Percentiles rank a stretch among this genome's conserved stretches.
Conservation (phyloP, 2,329 filamentous ascomycete genomes). For the Ilyonectria mors-panacis region DNA sequence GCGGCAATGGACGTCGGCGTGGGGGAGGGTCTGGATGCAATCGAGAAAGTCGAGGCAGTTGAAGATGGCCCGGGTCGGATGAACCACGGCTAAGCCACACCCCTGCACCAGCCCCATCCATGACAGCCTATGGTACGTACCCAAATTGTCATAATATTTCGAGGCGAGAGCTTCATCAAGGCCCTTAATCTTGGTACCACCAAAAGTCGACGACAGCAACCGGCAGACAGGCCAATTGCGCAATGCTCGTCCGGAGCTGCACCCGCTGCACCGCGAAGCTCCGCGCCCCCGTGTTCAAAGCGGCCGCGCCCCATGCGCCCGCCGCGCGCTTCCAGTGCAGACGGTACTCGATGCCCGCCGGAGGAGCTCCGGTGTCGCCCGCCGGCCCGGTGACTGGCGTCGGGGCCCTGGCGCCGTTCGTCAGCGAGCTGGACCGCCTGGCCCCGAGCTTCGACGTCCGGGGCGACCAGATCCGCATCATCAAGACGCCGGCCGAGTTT, state of each 20-base stretch:
- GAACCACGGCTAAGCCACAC: conserved; percentile 47
- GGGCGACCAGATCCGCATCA: conserved; percentile 83
- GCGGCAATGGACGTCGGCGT: conserved; percentile 48
- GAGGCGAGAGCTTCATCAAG: conserved; percentile 16
- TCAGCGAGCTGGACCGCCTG: conserved; percentile 85
- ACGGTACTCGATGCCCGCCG: conserved; percentile 57
- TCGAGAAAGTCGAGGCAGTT: conserved; percentile 37
- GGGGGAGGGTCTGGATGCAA: conserved; percentile 25
- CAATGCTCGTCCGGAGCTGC: conserved; percentile 56
- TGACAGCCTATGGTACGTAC: conserved; percentile 44
- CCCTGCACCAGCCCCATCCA: neutral
- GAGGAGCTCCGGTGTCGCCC: conserved; percentile 48
- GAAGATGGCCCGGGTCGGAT: conserved; percentile 47
- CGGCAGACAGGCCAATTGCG: conserved; percentile 17
- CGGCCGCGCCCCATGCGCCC: conserved; percentile 47
- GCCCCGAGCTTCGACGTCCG: conserved; percentile 91
- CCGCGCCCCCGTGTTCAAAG: conserved; percentile 42
- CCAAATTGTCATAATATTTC: conserved; percentile 34
- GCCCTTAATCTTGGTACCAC: conserved; percentile 14
- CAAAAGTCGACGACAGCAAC: conserved; percentile 11
- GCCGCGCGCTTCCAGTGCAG: conserved; percentile 56
- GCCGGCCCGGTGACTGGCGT: conserved; percentile 39
- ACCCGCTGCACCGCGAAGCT: conserved; percentile 50
- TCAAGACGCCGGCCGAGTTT: conserved; percentile 88
- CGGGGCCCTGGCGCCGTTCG: conserved; percentile 67